Conservation (phyloP, 2,329 filamentous ascomycete species). For the Scortechinia acanthostroma region DNA sequence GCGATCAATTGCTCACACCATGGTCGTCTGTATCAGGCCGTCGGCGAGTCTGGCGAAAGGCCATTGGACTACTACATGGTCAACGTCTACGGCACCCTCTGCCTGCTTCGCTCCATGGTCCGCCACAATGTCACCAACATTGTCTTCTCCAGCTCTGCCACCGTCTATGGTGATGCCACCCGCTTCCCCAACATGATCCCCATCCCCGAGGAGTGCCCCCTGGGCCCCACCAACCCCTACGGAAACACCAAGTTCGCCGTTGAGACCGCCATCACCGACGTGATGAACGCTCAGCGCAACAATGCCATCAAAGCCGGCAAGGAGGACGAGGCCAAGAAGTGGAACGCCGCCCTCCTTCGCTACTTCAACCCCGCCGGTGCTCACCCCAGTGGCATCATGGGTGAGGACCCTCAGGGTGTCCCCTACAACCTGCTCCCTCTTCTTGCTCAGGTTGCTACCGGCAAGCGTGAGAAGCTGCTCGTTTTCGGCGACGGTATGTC, state of each 20-base stretch:
- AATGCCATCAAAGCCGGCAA: constrained; percentile 76
- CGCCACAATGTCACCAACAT: constrained; percentile 90
- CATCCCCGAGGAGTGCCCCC: constrained; percentile 92
- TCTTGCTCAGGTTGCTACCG: constrained; percentile 90
- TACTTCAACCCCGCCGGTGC: constrained; percentile 98
- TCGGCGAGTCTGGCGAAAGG: constrained; percentile 88
- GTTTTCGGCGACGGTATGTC: constrained; percentile 84
- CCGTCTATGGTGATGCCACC: constrained; percentile 95
- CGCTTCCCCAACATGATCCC: constrained; percentile 97
- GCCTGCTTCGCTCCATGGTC: constrained; percentile 79
- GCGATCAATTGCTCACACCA: no score
- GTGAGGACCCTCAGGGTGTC: constrained; percentile 90
- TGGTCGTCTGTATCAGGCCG: constrained; percentile 60
- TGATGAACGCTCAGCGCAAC: constrained; percentile 78
- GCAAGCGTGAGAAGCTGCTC: constrained; percentile 85
- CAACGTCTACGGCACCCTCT: constrained; percentile 88
- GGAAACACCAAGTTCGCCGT: constrained; percentile 92
- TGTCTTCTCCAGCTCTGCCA: constrained; percentile 96
- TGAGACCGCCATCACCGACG: constrained; percentile 85
- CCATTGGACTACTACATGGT: constrained; percentile 96
- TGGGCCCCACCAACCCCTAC: constrained; percentile 94
- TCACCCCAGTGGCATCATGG: constrained; percentile 93
- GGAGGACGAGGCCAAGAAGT: constrained; percentile 56
- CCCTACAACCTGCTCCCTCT: constrained; percentile 93
- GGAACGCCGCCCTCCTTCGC: constrained; percentile 86